Evolutionary conservation across 768 basidiomycete species (phyloP).

Genomic region (Pholiota conissans): DNA sequence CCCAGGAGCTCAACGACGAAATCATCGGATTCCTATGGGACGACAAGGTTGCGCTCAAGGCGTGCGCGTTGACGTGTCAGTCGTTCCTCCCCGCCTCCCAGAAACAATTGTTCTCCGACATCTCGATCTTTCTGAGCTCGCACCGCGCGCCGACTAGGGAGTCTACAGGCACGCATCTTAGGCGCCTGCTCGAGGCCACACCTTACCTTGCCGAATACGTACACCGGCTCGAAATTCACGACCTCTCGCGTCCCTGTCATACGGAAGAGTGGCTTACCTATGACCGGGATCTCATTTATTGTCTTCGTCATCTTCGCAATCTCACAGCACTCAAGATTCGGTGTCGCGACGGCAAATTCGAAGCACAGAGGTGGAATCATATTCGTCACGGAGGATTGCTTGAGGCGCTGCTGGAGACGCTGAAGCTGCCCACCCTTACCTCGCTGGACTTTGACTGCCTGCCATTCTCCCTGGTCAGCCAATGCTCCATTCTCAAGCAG

Average conservation of each 20-base stretch:
- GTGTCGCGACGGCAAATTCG: background rate
- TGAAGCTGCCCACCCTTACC: background rate
- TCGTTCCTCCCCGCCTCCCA: constrained; percentile 4
- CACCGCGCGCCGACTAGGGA: background rate
- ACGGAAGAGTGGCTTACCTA: background rate
- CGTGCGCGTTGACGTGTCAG: constrained; percentile 9
- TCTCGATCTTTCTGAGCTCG: background rate
- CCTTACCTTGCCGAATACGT: constrained; percentile 1
- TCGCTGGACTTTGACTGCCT: constrained; percentile 1
- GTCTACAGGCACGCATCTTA: background rate
- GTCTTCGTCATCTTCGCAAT: constrained; percentile 1
- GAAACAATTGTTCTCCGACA: constrained; percentile 3
- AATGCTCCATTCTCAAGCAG: background rate
- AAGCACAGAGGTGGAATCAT: background rate
- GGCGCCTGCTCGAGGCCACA: background rate
- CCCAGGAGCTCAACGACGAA: constrained; percentile 6
- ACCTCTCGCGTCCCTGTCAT: background rate
- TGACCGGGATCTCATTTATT: background rate
- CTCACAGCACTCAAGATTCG: constrained; percentile 6
- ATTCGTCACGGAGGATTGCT: background rate
- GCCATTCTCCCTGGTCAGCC: background rate
- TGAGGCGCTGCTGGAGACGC: background rate
- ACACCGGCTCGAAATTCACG: background rate
- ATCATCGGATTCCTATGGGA: constrained; percentile 2
- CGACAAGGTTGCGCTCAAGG: constrained; percentile 2